phyloP scores from a whole-genome alignment of 164 flowering plant genomes.

The Vitis riparia region DNA sequence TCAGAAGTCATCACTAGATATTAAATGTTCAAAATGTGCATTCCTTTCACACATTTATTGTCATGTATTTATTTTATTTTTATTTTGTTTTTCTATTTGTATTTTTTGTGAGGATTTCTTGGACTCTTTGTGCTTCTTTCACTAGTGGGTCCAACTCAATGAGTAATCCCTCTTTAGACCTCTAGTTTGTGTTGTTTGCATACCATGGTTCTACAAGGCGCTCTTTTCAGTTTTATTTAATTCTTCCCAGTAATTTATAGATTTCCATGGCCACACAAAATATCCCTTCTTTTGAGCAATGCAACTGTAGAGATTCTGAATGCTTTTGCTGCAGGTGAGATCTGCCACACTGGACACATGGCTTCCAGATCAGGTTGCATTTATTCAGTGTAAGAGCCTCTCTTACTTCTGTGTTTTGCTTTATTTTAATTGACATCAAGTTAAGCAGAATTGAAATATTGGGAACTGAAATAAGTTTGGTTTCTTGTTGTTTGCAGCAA shows the following conservation, averaged over 20 bases:
- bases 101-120: too few relatives aligned
- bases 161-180: too few relatives aligned
- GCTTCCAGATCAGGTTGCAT: slow-evolving; percentile 69
- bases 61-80: too few relatives aligned
- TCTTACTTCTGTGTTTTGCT: not conserved
- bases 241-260: too few relatives aligned
- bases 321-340: slow-evolving; percentile 44
- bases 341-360: slow-evolving; percentile 71
- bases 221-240: not conserved
- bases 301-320: not conserved
- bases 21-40: too few relatives aligned
- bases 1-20: too few relatives aligned
- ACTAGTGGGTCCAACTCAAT: too few relatives aligned
- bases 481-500: slow-evolving; percentile 37
- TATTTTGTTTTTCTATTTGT: too few relatives aligned
- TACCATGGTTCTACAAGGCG: not conserved
- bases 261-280: not conserved
- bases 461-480: not conserved
- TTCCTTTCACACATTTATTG: too few relatives aligned
- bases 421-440: not conserved
- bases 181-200: too few relatives aligned
- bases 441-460: not conserved
- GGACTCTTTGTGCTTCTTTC: too few relatives aligned
- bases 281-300: not conserved
- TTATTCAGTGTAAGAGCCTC: slow-evolving; percentile 45